Conservation (phyloP, 148 eudicot species). For the Amaranthus palmeri region DNA sequence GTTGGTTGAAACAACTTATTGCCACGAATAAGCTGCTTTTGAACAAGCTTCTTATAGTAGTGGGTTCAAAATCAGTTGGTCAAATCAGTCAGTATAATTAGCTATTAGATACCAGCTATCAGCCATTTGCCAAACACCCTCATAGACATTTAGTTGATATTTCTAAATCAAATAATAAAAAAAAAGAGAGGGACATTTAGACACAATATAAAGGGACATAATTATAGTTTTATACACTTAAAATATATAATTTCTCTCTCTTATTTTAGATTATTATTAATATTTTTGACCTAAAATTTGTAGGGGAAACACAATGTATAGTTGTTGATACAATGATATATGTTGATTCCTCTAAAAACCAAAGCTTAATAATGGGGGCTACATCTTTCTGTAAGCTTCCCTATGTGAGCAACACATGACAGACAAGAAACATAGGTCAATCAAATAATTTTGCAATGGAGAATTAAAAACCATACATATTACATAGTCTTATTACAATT, state of each 20-base stretch:
- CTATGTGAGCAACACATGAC: conserved; percentile 18
- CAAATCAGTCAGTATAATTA: no score
- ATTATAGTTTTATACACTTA: neutral
- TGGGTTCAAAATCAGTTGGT: no score
- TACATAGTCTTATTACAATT: neutral
- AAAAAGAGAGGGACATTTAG: neutral
- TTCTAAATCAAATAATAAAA: neutral
- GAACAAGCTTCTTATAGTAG: no score
- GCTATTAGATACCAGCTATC: no score
- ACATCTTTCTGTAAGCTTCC: conserved; percentile 18
- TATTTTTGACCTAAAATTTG: neutral
- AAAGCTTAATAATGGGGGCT: conserved; percentile 14
- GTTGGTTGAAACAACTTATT: no score
- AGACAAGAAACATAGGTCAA: conserved; percentile 18
- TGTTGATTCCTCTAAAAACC: conserved; percentile 4
- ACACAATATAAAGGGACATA: conserved; percentile 18
- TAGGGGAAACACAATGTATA: conserved; percentile 15
- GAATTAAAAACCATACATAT: conserved; percentile 11
- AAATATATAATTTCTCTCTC: neutral
- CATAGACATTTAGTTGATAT: no score
- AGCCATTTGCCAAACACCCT: no score
- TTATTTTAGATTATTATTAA: neutral
- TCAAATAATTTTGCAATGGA: conserved; percentile 10
- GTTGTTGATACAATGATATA: neutral
- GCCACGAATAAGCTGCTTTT: no score